These are phyloP conservation scores for Vitis riparia DNA, from an alignment of 164 flowering plant species.

Conservation along the genomic window DNA sequence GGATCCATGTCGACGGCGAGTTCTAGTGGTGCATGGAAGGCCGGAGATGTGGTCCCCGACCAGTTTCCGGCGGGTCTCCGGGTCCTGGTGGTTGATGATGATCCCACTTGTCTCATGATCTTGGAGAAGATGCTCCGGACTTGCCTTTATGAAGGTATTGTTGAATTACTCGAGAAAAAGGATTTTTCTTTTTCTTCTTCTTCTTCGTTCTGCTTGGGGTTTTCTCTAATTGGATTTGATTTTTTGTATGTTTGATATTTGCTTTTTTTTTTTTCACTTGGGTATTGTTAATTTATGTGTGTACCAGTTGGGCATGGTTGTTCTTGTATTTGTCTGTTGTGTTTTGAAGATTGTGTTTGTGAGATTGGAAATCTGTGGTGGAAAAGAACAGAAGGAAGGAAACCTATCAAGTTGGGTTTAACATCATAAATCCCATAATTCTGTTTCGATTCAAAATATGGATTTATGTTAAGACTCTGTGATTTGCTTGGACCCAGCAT, in stretches of 20 bases:
- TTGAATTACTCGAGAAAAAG: not conserved
- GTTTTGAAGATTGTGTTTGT: not conserved
- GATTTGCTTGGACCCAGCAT: not conserved
- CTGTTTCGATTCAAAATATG: not conserved
- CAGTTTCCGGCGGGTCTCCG: conserved; percentile 83
- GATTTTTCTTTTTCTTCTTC: not conserved
- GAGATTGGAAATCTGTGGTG: conserved; percentile 4
- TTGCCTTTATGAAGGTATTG: conserved; percentile 70
- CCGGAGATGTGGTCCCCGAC: conserved; percentile 43
- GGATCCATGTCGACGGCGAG: conserved; percentile 33
- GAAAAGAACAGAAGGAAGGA: not conserved
- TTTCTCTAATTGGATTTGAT: not conserved
- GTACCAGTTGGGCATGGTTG: not conserved
- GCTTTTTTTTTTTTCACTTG: not conserved
- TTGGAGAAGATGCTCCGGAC: conserved; percentile 73
- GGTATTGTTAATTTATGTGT: not conserved
- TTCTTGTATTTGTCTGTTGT: too few species aligned
- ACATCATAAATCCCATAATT: not conserved
- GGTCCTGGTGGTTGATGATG: conserved; percentile 92
- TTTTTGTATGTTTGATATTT: too few species aligned
- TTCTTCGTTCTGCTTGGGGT: not conserved
- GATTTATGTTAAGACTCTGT: not conserved
- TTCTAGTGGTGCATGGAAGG: conserved; percentile 31
- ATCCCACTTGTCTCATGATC: conserved; percentile 72
- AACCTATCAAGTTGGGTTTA: too few species aligned